Evolutionary conservation across 2,329 filamentous ascomycete species (phyloP), one percentile per base, ranked within the genome.

Genomic region (Diplodia seriata): DNA sequence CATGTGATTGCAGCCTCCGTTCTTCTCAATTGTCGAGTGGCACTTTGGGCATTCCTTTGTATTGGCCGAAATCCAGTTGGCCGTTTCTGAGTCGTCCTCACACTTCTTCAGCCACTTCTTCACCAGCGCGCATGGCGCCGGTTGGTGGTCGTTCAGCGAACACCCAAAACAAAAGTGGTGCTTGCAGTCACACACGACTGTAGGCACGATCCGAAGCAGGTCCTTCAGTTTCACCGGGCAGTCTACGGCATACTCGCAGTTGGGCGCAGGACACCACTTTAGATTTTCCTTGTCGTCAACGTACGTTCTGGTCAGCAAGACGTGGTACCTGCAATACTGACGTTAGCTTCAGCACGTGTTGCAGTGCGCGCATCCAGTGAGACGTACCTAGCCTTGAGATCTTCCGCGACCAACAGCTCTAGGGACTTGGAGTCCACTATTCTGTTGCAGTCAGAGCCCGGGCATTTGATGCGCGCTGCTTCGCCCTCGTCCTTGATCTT

Each of bases 1-100:
- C 94, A 97, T 97, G 79, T 97, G 94, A 81, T 97, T 97, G 83
- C 94, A 97, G 3, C 94, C 94, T 64, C 94, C 94, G 72, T 99
- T 99, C 87, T 99, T 99, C 81, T 99, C 95, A 54, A 99, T 99
- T 0, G 95, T 99, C 2, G 94, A 98, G 73, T 92, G 89, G 80
- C 95, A 99, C 77, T 91, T 95, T 0, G 95, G 94, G 71, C 95
- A 99, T 78, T 99, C 95, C 77, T 99, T 99, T 2, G 95, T 99
- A 78, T 99, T 97, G 56, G 95, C 95, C 0, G 94, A 97, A 70
- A 99, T 99, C 95, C 95, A 99, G 79, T 99, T 99, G 4, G 95
- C 94, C 0, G 95, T 99, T 79, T 99, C 95, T 0, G 93, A 97
- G 76, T 99, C 95, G 77, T 99, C 95, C 68, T 95, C 95, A 77